Evolutionary conservation across 192 early-diverging fungal genomes (phyloP).

Genomic region (Chytriomyces confervae): DNA sequence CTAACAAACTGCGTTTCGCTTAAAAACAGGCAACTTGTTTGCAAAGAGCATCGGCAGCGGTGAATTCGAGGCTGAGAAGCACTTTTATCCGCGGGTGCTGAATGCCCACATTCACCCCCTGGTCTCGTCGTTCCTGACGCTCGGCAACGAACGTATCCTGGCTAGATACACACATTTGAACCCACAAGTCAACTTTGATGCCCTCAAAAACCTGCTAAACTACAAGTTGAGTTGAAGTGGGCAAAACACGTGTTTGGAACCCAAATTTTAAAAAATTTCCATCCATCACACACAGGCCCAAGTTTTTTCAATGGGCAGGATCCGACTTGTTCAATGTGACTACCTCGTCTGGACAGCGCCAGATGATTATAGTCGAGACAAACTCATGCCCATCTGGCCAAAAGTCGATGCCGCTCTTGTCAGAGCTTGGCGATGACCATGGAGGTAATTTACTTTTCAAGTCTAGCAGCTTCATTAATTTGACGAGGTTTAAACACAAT

Average conservation of each 20-base stretch:
- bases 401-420: constrained; percentile 87
- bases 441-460: constrained; percentile 46
- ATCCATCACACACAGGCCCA: constrained; percentile 65
- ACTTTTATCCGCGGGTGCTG: constrained; percentile 86
- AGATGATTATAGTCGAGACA: constrained; percentile 92
- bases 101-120: constrained; percentile 89
- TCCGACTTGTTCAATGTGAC: constrained; percentile 90
- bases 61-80: constrained; percentile 81
- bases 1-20: not conserved
- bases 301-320: constrained; percentile 85
- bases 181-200: constrained; percentile 73
- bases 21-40: constrained; percentile 9
- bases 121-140: constrained; percentile 78
- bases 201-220: constrained; percentile 63
- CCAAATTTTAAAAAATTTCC: no score
- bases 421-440: constrained; percentile 71
- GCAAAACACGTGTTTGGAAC: constrained; percentile 19
- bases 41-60: constrained; percentile 47
- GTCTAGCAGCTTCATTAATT: not conserved
- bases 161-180: constrained; percentile 85
- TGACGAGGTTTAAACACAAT: constrained; percentile 42
- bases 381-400: constrained; percentile 91
- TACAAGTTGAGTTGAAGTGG: constrained; percentile 26
- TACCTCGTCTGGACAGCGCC: constrained; percentile 77
- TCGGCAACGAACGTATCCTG: constrained; percentile 86